Base-by-base conservation (phyloP, 306 rosid species). In the Cucumis sativus region DNA sequence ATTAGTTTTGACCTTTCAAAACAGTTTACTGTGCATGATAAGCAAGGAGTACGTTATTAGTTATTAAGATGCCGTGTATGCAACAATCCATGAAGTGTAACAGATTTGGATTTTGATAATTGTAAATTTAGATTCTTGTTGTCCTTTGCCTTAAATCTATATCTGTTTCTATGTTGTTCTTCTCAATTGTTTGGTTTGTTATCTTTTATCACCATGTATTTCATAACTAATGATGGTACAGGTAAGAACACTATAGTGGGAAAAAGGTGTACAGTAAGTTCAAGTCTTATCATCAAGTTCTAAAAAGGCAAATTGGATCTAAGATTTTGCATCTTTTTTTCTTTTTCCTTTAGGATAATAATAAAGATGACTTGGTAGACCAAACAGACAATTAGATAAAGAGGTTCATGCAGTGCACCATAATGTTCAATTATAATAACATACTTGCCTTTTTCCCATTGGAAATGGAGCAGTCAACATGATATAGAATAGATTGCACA, bases 401-500 rank as follows among this genome's bases (percentile, higher is more conserved):
- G n/a, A 37, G 76, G 60, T 23, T 72, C 76, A 51, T 72, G 61
- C 76, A 72, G 37, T 74, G 78, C 66, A 74, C 78, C 66, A 74
- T 20, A 56, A 12, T 23, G 25, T 16, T n/a, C 78, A 37, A 75
- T 75, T 10, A 55, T 57, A 75, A 75, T 57, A 75, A 55, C 16
- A 56, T 74, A 74, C 64, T 74, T 74, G 66, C 82, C 18, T 71
- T 49, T 74, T 82, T 78, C 82, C 80, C 83, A 84, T 84, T 88
- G 82, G 85, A 85, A 88, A 86, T 80, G 84, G 85, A 89, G 89
- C 81, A 86, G 71, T 87, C 84, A 81, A 78, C 84, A 84, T 79
- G 88, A 79, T 79, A 75, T 86, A 13, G 49, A 41, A 43, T 43
- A 84, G 84, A 68, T 81, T 84, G 82, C 86, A 88, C 82, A 76